Percentiles rank a stretch among this genome's conserved stretches.
Evolutionary conservation across 2,329 filamentous ascomycete species (phyloP).

Genomic region (Pseudogymnoascus sp.): DNA sequence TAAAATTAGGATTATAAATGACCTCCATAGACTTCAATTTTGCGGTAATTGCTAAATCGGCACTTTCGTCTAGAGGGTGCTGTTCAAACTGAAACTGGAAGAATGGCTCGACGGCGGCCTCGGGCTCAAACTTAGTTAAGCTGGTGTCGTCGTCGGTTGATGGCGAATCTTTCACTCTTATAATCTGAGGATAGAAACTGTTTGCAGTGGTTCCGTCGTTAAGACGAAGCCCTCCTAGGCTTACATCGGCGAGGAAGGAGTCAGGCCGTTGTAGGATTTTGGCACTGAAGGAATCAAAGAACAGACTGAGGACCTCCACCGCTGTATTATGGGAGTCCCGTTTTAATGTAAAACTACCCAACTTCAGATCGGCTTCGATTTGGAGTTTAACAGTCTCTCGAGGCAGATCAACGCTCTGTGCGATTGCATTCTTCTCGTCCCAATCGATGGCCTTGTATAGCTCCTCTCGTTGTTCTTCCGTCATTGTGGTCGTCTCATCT

Average conservation of each 20-base stretch:
- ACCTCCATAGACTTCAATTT: constrained; percentile 95
- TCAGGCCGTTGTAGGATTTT: constrained; percentile 85
- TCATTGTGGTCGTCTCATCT: constrained; percentile 77
- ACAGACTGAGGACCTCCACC: constrained; percentile 76
- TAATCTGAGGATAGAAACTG: constrained; percentile 88
- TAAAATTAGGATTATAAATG: constrained; percentile 91
- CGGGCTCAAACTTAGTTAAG: constrained; percentile 29
- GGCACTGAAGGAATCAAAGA: constrained; percentile 91
- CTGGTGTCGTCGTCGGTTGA: constrained; percentile 33
- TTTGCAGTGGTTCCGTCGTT: constrained; percentile 93
- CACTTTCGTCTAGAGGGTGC: constrained; percentile 85
- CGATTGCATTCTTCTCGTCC: constrained; percentile 87
- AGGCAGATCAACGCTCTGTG: constrained; percentile 81
- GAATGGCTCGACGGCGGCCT: constrained; percentile 61
- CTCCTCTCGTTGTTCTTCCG: constrained; percentile 91
- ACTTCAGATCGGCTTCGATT: constrained; percentile 84
- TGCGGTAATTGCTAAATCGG: constrained; percentile 81
- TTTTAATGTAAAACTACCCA: constrained; percentile 90
- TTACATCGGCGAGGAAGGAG: constrained; percentile 79
- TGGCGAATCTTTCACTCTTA: constrained; percentile 84
- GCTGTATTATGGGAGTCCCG: constrained; percentile 71
- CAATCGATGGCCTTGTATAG: constrained; percentile 97
- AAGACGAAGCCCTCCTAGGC: constrained; percentile 83
- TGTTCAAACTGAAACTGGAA: constrained; percentile 91
- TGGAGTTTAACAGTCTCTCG: constrained; percentile 89